Base-by-base conservation (phyloP, 2,329 filamentous ascomycete genomes). In the Diaporthe citri region DNA sequence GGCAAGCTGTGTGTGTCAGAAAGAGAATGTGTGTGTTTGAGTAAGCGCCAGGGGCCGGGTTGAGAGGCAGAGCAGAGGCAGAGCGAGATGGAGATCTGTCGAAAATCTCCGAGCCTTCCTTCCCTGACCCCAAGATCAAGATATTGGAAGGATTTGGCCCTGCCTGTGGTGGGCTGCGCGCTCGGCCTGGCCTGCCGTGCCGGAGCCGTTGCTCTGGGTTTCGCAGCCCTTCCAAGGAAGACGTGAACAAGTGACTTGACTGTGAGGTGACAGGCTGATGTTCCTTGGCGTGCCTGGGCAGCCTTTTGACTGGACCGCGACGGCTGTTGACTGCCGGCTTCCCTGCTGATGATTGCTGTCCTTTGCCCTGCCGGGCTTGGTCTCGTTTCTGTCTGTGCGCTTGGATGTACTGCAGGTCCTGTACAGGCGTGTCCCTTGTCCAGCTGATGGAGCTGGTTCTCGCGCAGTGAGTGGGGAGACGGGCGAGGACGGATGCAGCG, bases 401-500 rank as follows among this genome's bases (percentile, higher is more conserved):
- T 34, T 36, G 31, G 25, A 12, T 57, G 36, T 57, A 57, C 17
- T 10, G 8, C 20, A 48, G 20, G 43, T 22, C 43, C 17, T 48
- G 7, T 59, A 59, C 39, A 36, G 34, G 17, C 20, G 31, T 62
- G 59, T 28, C 7, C 59, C 59, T 36, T 64, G 39, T 31, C n/a
- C 59, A 64, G 59, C 59, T 64, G 59, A 46, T 64, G 59, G 41
- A 62, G 59, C n/a, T 62, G 59, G n/a, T 41, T 43, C 59, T 62
- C 59, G 59, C n/a, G 39, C 13, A 43, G 8, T 28, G 59, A 62
- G 59, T 43, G 36, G 59, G 36, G 39, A 22, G 25, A 62, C 59
- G 31, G 59, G 64, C 64, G 46, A 69, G 46, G 28, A 51, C 66
- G 34, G 51, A 70, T 70, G 66, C 39, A 13, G 48, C 48, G 59